Conservation (phyloP, 176 grass and related monocot species). For the Dendrocalamus sinicus region DNA sequence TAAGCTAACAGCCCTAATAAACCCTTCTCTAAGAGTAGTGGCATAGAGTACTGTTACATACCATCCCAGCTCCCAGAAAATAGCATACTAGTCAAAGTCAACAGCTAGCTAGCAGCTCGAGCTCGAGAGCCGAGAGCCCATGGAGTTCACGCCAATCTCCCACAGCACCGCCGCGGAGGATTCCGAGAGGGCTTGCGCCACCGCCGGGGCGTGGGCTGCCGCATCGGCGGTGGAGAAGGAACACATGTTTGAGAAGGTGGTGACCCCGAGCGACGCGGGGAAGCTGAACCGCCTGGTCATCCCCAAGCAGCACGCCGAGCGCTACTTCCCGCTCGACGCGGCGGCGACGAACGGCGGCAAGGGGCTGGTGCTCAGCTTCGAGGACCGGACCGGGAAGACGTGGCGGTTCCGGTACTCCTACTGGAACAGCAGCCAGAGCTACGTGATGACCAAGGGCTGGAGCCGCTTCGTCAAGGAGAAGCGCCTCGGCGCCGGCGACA, state of each 20-base stretch:
- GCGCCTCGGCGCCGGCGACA: conserved; percentile 85
- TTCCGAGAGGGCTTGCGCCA: conserved; percentile 20
- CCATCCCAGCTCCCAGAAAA: conserved; percentile 41
- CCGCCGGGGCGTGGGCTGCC: background rate
- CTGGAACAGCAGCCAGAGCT: conserved; percentile 99
- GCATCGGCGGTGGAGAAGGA: conserved; percentile 70
- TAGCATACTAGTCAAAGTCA: conserved; percentile 63
- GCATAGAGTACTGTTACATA: conserved; percentile 40
- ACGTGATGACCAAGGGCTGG: conserved; percentile 99
- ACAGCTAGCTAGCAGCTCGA: conserved; percentile 17
- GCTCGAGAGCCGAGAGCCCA: conserved; percentile 30
- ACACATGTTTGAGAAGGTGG: conserved; percentile 98
- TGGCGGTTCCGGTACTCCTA: conserved; percentile 99
- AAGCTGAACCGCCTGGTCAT: conserved; percentile 96
- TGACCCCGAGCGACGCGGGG: conserved; percentile 94
- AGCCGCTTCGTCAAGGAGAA: conserved; percentile 99
- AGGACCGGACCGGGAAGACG: conserved; percentile 73
- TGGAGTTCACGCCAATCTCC: conserved; percentile 47
- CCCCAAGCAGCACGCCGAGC: conserved; percentile 96
- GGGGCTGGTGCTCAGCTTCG: conserved; percentile 83
- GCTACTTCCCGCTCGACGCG: conserved; percentile 73
- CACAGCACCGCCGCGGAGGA: background rate
- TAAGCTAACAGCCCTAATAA: conserved; percentile 38
- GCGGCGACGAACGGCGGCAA: conserved; percentile 47
- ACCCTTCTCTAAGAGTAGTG: conserved; percentile 37